Base-by-base conservation (phyloP, 2,329 filamentous ascomycete species). In the Nakataea oryzae region DNA sequence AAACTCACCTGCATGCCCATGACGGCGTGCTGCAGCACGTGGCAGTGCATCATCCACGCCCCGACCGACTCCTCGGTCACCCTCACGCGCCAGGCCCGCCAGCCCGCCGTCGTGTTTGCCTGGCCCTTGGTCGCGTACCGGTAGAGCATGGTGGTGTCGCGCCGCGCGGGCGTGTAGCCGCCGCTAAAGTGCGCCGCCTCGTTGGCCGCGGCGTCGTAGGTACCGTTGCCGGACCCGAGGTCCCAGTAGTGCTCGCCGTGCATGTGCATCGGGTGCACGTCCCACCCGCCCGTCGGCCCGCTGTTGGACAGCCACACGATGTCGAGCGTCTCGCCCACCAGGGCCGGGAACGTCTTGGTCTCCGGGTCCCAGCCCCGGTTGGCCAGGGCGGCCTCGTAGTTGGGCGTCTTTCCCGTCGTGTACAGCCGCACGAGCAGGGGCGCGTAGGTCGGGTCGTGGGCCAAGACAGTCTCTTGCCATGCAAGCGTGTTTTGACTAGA, bases 31-130 rank as follows among this genome's bases (percentile, higher is more conserved):
- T 80, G 78, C 59, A 82, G 65, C 21, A 81, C 78, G 68, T 86
- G 84, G 65, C 84, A 86, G 69, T 86, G 84, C 65, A 86, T 74
- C 81, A 86, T 81, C 82, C 82, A 86, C 3, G 82, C 81, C 0
- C 84, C 84, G 0, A 86, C 79, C 3, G 81, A 74, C 1, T 74
- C 69, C 47, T 74, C 66, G 1, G 69, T 72, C 1, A 80, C 69
- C 5, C 74, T 68, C 1, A 86, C 70, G 12, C 85, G 74, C 85
- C 84, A 87, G 0, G 78, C 84, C 26, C 85, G 74, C 85, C 85
- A 88, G 0, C 85, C 83, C 0, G 77, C 74, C 2, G 75, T 76
- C 7, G 74, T 69, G 4, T 77, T 72, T 0, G 76, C 69, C 2
- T 65, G 65, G 0, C 76, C 78, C 28, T 74, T 74, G 3, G 71